Percentiles rank a stretch among this genome's conserved stretches.
phyloP scores from a whole-genome alignment of 2,329 filamentous ascomycete species.

The Chalara sp. region DNA sequence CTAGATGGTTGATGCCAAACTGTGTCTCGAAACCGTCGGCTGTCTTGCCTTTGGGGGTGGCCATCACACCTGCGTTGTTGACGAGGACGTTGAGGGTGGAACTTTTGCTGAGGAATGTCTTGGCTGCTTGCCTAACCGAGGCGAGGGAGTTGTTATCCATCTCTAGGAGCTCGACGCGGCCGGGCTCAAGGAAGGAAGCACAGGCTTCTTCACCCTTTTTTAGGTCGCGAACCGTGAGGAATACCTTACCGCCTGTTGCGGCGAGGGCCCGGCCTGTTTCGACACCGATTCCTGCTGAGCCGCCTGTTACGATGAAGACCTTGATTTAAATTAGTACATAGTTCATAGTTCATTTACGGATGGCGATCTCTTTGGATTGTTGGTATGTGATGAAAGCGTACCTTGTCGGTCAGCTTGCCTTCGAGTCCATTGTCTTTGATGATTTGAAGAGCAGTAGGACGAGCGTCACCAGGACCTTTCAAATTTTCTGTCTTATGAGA shows the following conservation, averaged over 20 bases:
- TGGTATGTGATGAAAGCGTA: no score
- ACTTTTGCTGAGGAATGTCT: constrained; percentile 20
- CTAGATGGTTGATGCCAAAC: constrained; percentile 45
- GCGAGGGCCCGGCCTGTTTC: constrained; percentile 30
- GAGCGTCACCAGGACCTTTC: constrained; percentile 19
- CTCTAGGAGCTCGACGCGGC: constrained; percentile 25
- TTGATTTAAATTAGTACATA: no score
- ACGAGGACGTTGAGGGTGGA: constrained; percentile 24
- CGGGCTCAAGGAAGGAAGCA: constrained; percentile 33
- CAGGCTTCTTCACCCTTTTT: constrained; percentile 24
- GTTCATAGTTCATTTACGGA: no score
- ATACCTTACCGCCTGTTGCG: constrained; percentile 30
- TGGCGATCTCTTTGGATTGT: no score
- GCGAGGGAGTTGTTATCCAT: constrained; percentile 28
- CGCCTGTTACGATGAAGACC: constrained; percentile 30
- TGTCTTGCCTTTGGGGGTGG: constrained; percentile 25
- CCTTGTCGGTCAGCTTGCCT: constrained; percentile 30
- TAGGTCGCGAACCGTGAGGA: constrained; percentile 28
- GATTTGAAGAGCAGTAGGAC: constrained; percentile 29
- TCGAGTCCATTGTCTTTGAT: constrained; percentile 18
- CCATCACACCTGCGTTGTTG: constrained; percentile 17
- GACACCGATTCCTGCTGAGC: constrained; percentile 30
- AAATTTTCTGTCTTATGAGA: no score
- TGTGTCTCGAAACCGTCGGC: constrained; percentile 42
- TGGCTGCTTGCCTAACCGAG: constrained; percentile 24